phyloP scores from a whole-genome alignment of 1,284 basidiomycete genomes.

The Malassezia yamatoensis region DNA sequence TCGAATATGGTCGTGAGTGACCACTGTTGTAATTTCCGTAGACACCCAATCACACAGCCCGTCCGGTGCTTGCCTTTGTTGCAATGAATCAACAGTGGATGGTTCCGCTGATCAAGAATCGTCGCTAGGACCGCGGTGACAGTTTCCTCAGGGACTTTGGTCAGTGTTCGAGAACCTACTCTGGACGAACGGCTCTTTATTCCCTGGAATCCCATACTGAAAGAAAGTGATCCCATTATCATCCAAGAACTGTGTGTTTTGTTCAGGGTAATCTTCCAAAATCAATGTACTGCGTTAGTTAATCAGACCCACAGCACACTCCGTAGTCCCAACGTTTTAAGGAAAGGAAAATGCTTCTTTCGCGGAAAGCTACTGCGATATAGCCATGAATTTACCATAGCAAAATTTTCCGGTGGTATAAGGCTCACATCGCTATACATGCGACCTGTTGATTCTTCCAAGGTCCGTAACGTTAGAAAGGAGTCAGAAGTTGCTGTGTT shows the following conservation, averaged over 20 bases:
- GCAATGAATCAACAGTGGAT: conserved; percentile 55
- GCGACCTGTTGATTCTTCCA: background rate
- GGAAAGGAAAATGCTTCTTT: conserved; percentile 53
- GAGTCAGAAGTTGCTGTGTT: background rate
- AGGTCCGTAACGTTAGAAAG: background rate
- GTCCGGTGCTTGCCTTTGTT: conserved; percentile 57
- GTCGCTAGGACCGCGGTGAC: conserved; percentile 53
- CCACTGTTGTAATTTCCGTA: conserved; percentile 54
- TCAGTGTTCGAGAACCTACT: conserved; percentile 2
- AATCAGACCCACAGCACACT: conserved; percentile 51
- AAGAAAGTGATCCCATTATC: conserved; percentile 50
- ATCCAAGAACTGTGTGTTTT: conserved; percentile 51
- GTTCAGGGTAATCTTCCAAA: conserved; percentile 53
- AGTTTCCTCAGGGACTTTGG: conserved; percentile 52
- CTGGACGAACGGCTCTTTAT: conserved; percentile 50
- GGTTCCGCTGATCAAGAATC: conserved; percentile 54
- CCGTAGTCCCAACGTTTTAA: conserved; percentile 52
- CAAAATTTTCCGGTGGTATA: conserved; percentile 45
- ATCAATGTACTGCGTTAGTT: conserved; percentile 11
- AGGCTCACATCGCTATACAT: conserved; percentile 17
- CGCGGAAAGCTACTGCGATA: conserved; percentile 54
- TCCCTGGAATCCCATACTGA: conserved; percentile 55
- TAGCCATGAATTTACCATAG: conserved; percentile 51
- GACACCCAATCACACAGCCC: conserved; percentile 54
- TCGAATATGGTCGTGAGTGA: conserved; percentile 54